These are phyloP conservation scores for Scheffersomyces amazonensis DNA, from an alignment of 805 yeast genomes.

Conservation along the genomic window DNA sequence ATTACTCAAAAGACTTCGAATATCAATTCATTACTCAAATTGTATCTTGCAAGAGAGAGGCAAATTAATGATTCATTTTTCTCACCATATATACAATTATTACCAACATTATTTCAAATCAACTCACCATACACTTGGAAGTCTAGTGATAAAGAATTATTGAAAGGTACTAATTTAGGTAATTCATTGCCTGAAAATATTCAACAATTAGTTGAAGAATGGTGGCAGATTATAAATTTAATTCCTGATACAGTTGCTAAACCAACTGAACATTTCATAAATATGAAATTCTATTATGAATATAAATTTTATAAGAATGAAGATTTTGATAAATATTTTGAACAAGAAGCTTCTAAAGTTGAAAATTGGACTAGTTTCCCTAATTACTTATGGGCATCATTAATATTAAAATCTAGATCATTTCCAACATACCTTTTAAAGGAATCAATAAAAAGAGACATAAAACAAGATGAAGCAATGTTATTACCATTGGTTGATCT, in stretches of 20 bases:
- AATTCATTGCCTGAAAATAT: slow-evolving; percentile 49
- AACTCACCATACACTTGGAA: slow-evolving; percentile 71
- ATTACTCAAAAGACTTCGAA: slow-evolving; percentile 13
- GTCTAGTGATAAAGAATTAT: slow-evolving; percentile 42
- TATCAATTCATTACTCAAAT: slow-evolving; percentile 30
- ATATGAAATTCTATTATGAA: slow-evolving; percentile 44
- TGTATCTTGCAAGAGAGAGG: slow-evolving; percentile 31
- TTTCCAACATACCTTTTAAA: slow-evolving; percentile 70
- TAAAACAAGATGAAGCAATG: slow-evolving; percentile 53
- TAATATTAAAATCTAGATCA: slow-evolving; percentile 71
- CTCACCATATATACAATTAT: slow-evolving; percentile 25
- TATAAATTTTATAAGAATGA: slow-evolving; percentile 36
- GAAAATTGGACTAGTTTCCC: slow-evolving; percentile 62
- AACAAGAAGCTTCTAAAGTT: slow-evolving; percentile 12
- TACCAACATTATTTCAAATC: slow-evolving; percentile 38
- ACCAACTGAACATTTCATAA: slow-evolving; percentile 34
- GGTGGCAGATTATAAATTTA: slow-evolving; percentile 44
- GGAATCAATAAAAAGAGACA: slow-evolving; percentile 18
- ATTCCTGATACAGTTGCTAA: slow-evolving; percentile 27
- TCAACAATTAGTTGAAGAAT: slow-evolving; percentile 52
- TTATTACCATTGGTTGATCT: slow-evolving; percentile 77
- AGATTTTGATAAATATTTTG: slow-evolving; percentile 29
- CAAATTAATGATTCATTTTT: slow-evolving; percentile 17
- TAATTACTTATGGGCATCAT: slow-evolving; percentile 72
- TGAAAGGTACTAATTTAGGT: slow-evolving; percentile 72